phyloP scores from a whole-genome alignment of 2,329 filamentous ascomycete genomes.

The Botrytis sinoallii region DNA sequence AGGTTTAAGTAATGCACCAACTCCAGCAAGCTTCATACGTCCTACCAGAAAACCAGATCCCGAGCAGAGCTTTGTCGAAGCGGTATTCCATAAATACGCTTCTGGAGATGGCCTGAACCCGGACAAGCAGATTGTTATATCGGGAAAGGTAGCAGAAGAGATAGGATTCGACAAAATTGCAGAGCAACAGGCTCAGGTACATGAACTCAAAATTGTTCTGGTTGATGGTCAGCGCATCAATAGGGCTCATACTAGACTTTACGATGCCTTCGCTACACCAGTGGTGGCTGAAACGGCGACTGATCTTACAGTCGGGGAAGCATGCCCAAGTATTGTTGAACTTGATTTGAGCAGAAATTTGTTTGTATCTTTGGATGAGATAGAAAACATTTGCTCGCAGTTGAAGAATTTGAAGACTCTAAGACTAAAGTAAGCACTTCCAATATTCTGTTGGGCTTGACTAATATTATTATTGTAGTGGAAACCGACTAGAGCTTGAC shows the following conservation, averaged over 20 bases:
- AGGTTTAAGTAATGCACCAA: conserved; percentile 61
- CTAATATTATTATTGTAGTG: conserved; percentile 47
- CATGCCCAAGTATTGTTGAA: conserved; percentile 68
- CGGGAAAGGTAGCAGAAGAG: conserved; percentile 83
- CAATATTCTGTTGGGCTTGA: neutral
- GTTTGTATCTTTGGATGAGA: conserved; percentile 63
- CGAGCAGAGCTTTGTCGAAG: conserved; percentile 72
- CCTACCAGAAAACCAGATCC: conserved; percentile 68
- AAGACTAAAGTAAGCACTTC: conserved; percentile 63
- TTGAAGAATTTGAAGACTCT: conserved; percentile 64
- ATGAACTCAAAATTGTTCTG: conserved; percentile 76
- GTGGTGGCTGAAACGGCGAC: neutral
- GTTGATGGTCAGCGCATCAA: conserved; percentile 72
- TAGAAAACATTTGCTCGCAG: conserved; percentile 68
- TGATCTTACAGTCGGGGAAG: conserved; percentile 43
- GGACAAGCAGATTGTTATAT: conserved; percentile 62
- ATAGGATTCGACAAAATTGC: conserved; percentile 94
- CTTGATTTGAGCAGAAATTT: conserved; percentile 84
- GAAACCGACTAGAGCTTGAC: conserved; percentile 62
- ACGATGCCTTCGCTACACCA: neutral
- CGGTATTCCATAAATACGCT: conserved; percentile 80
- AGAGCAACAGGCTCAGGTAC: conserved; percentile 70
- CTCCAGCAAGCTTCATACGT: conserved; percentile 82
- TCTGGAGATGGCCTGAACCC: conserved; percentile 46
- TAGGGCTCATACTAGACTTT: conserved; percentile 35